Evolutionary conservation across 805 yeast genomes (phyloP).

Genomic region (Pichia phayaonensis): DNA sequence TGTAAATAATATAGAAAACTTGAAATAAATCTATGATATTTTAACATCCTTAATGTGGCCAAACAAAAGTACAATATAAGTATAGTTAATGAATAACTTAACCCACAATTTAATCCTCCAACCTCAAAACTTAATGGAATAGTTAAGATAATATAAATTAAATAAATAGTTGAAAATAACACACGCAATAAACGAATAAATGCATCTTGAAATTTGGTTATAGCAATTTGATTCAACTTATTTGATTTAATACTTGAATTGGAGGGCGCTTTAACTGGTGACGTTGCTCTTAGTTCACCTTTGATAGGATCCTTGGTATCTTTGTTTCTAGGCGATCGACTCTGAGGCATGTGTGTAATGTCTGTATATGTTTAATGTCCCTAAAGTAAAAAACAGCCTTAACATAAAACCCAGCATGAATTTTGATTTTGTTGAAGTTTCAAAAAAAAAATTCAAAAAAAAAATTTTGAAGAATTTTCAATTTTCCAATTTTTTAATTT

Average conservation of each 20-base stretch:
- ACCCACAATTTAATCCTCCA: conserved; percentile 87
- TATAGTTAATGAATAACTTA: conserved; percentile 72
- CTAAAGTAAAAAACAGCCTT: background rate
- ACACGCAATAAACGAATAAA: conserved; percentile 23
- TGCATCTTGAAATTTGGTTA: conserved; percentile 9
- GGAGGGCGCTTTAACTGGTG: background rate
- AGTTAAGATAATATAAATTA: conserved; percentile 64
- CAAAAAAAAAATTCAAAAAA: background rate
- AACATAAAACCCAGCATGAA: background rate
- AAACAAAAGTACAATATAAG: conserved; percentile 61
- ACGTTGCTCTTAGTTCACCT: background rate
- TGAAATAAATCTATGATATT: conserved; percentile 37
- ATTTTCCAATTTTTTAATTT: background rate
- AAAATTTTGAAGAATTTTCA: background rate
- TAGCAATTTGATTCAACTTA: background rate
- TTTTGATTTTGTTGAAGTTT: background rate
- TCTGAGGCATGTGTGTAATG: background rate
- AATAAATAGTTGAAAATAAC: conserved; percentile 50
- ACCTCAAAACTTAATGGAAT: conserved; percentile 91
- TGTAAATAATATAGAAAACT: conserved; percentile 65
- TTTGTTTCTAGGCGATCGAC: background rate
- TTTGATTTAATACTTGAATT: background rate
- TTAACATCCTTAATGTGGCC: conserved; percentile 61
- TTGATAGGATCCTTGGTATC: background rate
- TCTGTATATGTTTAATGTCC: background rate